These are phyloP conservation scores for Penicillium paradoxum DNA, from an alignment of 495 filamentous ascomycete genomes.

Conservation along the genomic window DNA sequence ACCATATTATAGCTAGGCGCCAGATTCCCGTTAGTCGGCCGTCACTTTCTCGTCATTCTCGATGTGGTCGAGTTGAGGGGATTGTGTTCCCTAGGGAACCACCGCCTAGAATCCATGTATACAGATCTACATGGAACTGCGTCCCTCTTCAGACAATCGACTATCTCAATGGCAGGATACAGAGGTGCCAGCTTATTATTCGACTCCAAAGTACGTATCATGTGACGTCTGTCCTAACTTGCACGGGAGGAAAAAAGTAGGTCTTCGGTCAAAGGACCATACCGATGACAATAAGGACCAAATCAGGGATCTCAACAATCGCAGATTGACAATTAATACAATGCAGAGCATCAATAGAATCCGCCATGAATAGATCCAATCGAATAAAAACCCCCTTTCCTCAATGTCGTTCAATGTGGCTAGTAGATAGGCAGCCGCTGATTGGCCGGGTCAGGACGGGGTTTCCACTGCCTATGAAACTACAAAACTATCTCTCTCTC, in stretches of 20 bases:
- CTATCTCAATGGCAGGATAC: not conserved
- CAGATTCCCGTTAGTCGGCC: not conserved
- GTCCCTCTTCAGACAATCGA: not conserved
- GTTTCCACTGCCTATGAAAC: conserved; percentile 17
- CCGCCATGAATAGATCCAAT: not conserved
- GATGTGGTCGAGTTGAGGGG: not conserved
- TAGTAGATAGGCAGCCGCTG: conserved; percentile 16
- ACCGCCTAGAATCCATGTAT: not conserved
- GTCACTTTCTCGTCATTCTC: not conserved
- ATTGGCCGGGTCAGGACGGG: conserved; percentile 21
- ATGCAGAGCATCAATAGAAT: not conserved
- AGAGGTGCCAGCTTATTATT: not conserved
- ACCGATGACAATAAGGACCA: not conserved
- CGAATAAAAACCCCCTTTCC: conserved; percentile 18
- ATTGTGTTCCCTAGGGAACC: not conserved
- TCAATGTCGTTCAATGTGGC: conserved; percentile 15
- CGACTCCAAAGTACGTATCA: conserved; percentile 2
- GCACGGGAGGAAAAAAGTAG: not conserved
- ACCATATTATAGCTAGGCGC: not conserved
- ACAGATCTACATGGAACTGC: not conserved
- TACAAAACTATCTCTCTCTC: conserved; percentile 21
- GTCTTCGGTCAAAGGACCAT: not conserved
- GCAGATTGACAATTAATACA: not conserved
- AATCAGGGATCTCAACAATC: not conserved
- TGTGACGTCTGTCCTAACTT: conserved; percentile 1